Conservation (phyloP, 768 basidiomycete genomes). For the Dacryopinax primogenitus region DNA sequence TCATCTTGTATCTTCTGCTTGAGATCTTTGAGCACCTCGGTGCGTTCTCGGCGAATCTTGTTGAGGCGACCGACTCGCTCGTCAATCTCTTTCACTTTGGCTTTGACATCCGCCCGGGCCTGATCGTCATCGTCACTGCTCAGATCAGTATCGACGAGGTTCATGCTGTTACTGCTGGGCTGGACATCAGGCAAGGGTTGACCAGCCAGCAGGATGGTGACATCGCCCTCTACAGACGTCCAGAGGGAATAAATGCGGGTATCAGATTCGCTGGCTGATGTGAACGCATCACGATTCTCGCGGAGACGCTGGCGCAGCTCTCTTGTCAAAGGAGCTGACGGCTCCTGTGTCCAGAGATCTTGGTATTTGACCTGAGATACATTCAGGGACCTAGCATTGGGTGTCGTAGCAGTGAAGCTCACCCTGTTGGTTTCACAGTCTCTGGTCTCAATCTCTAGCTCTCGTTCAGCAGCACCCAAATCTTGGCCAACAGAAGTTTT, state of each 20-base stretch:
- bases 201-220: constrained; percentile 43
- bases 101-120: constrained; percentile 54
- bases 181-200: constrained; percentile 17
- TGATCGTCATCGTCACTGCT: constrained; percentile 40
- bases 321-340: constrained; percentile 61
- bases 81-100: constrained; percentile 60
- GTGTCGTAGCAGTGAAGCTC: constrained; percentile 13
- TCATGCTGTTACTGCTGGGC: not conserved
- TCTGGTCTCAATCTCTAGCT: constrained; percentile 68
- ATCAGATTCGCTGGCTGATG: constrained; percentile 69
- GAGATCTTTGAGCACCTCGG: constrained; percentile 78
- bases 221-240: constrained; percentile 53
- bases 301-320: constrained; percentile 65
- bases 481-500: constrained; percentile 46
- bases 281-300: constrained; percentile 53
- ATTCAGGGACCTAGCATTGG: not conserved
- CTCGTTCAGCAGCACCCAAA: constrained; percentile 46
- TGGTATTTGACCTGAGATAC: constrained; percentile 54
- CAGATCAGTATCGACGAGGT: not conserved
- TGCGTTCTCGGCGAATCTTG: constrained; percentile 74
- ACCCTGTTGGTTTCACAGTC: constrained; percentile 77
- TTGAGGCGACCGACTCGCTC: constrained; percentile 62
- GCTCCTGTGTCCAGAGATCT: constrained; percentile 74
- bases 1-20: constrained; percentile 97
- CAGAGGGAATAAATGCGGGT: constrained; percentile 60